phyloP scores from a whole-genome alignment of 164 flowering plant species.

The Brasenia schreberi region DNA sequence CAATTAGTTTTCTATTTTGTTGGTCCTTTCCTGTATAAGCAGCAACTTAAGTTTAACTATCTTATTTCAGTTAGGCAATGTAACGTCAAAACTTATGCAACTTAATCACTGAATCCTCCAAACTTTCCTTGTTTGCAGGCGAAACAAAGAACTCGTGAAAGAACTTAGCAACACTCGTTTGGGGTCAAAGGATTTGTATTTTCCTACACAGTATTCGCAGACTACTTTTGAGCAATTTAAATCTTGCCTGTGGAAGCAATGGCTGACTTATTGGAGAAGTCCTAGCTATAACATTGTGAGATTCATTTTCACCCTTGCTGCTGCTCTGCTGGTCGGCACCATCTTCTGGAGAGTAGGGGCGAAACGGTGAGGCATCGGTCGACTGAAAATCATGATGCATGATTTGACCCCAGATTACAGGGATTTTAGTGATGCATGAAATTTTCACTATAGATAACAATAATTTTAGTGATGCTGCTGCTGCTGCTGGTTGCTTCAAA shows the following conservation, averaged over 20 bases:
- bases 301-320: background rate
- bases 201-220: background rate
- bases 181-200: background rate
- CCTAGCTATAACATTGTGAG: background rate
- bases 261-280: slow-evolving; percentile 1
- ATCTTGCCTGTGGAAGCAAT: background rate
- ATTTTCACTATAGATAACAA: too few relatives aligned
- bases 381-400: too few relatives aligned
- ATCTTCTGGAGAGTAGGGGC: background rate
- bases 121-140: too few relatives aligned
- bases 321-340: background rate
- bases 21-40: too few relatives aligned
- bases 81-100: background rate
- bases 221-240: background rate
- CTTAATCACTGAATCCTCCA: background rate
- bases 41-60: too few relatives aligned
- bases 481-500: too few relatives aligned
- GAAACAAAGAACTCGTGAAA: background rate
- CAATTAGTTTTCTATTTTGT: too few relatives aligned
- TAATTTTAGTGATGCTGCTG: too few relatives aligned
- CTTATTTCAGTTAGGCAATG: background rate
- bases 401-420: too few relatives aligned
- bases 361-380: too few relatives aligned
- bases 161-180: background rate
- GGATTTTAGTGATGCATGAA: too few relatives aligned